Evolutionary conservation across 2,329 filamentous ascomycete genomes (phyloP).

Genomic region (Massarina eburnea): DNA sequence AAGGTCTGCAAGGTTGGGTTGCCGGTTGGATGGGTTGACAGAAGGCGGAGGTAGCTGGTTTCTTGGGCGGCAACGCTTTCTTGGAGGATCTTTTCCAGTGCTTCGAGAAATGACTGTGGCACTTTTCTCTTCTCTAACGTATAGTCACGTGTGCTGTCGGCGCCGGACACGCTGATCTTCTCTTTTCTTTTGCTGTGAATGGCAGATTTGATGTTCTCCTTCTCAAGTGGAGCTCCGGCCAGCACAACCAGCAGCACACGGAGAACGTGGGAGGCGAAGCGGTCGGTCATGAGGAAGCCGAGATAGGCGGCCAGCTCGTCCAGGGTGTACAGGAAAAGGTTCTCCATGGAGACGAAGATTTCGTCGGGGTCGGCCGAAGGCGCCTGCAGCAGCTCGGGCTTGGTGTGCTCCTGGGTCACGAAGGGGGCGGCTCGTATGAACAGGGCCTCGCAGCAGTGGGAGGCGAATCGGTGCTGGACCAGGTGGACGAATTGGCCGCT

Average conservation of each 20-base stretch:
- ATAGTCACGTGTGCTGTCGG: constrained; percentile 50
- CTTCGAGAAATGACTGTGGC: constrained; percentile 74
- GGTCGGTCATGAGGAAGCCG: constrained; percentile 80
- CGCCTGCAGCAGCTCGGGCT: constrained; percentile 47
- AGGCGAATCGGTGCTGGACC: constrained; percentile 93
- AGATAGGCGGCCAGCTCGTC: constrained; percentile 87
- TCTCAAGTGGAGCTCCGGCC: constrained; percentile 77
- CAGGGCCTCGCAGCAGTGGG: constrained; percentile 93
- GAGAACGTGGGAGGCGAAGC: constrained; percentile 87
- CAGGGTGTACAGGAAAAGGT: constrained; percentile 78
- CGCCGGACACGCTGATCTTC: constrained; percentile 61
- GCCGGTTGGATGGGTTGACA: constrained; percentile 86
- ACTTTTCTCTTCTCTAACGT: constrained; percentile 56
- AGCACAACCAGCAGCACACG: constrained; percentile 84
- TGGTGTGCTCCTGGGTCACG: constrained; percentile 70
- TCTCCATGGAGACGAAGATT: constrained; percentile 71
- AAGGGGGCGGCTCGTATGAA: constrained; percentile 81
- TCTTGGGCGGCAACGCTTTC: constrained; percentile 76
- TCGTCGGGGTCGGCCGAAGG: constrained; percentile 53
- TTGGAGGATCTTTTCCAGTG: constrained; percentile 78
- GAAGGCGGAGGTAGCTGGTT: constrained; percentile 74
- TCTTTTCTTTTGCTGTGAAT: constrained; percentile 93
- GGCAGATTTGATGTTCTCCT: constrained; percentile 62
- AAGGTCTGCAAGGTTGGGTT: constrained; percentile 93
- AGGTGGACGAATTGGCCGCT: constrained; percentile 83